Percentiles rank a stretch among this genome's conserved stretches.
These are phyloP conservation scores for Dissophora ornata DNA, from an alignment of 192 early-diverging fungal species.

Conservation along the genomic window DNA sequence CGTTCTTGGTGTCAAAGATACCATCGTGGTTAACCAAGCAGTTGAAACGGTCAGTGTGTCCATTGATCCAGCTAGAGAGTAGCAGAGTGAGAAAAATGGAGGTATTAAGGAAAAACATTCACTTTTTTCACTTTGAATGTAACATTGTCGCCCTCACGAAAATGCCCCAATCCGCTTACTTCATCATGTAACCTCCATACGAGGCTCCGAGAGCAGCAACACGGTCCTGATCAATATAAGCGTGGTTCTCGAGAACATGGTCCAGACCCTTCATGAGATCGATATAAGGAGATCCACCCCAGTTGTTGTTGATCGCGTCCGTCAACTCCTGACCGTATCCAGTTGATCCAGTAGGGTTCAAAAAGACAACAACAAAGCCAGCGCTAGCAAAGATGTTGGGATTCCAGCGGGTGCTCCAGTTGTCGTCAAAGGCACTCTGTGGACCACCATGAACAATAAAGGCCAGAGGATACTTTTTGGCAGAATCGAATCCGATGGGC, in stretches of 20 bases:
- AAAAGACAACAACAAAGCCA: conserved; percentile 74
- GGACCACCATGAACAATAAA: conserved; percentile 89
- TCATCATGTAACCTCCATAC: conserved; percentile 88
- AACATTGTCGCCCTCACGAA: too few relatives aligned
- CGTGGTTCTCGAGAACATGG: conserved; percentile 63
- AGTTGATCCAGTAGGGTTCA: conserved; percentile 85
- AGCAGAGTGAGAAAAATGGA: too few relatives aligned
- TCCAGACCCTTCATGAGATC: conserved; percentile 81
- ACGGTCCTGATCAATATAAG: conserved; percentile 65
- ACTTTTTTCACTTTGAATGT: too few relatives aligned
- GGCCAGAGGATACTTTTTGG: conserved; percentile 76
- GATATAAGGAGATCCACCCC: conserved; percentile 81
- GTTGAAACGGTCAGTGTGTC: conserved; percentile 73
- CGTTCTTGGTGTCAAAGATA: conserved; percentile 67
- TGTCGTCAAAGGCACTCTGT: conserved; percentile 74
- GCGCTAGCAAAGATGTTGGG: conserved; percentile 77
- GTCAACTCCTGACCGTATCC: conserved; percentile 84
- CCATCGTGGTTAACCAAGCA: conserved; percentile 81
- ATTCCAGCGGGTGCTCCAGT: conserved; percentile 79
- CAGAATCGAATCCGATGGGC: conserved; percentile 66
- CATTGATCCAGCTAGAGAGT: conserved; percentile 75
- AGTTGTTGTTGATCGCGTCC: conserved; percentile 76
- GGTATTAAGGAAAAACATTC: not conserved
- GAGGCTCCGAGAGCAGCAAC: conserved; percentile 76
- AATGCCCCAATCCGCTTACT: conserved; percentile 37